phyloP scores from a whole-genome alignment of 1,284 basidiomycete species.

The Afroboletus lepidellus region DNA sequence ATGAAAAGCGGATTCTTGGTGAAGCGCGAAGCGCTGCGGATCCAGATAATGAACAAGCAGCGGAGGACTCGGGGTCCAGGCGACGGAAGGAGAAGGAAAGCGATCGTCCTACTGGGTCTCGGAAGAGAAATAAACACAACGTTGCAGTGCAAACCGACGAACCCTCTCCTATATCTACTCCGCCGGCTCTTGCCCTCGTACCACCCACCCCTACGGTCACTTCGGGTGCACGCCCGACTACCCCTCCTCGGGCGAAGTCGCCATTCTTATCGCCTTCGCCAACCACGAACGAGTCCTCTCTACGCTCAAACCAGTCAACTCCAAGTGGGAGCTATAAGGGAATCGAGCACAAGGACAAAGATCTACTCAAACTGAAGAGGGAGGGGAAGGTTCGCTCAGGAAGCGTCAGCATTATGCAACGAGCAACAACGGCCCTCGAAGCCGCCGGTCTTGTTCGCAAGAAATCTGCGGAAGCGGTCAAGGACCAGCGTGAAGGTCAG shows the following conservation, averaged over 20 bases:
- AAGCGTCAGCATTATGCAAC: conserved; percentile 91
- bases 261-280: conserved; percentile 63
- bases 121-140: conserved; percentile 24
- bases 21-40: conserved; percentile 29
- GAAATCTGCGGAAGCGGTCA: conserved; percentile 71
- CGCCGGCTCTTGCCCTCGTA: conserved; percentile 67
- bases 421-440: conserved; percentile 85
- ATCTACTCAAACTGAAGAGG: conserved; percentile 46
- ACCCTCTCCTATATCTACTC: conserved; percentile 35
- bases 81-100: conserved; percentile 35
- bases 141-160: conserved; percentile 31
- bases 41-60: conserved; percentile 32
- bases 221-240: conserved; percentile 41
- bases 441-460: conserved; percentile 78
- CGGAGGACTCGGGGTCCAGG: conserved; percentile 23
- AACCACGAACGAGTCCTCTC: conserved; percentile 49
- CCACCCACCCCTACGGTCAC: conserved; percentile 69
- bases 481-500: conserved; percentile 53
- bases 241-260: conserved; percentile 54
- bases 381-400: conserved; percentile 67
- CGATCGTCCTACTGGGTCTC: conserved; percentile 18
- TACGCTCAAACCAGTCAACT: conserved; percentile 62
- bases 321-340: conserved; percentile 53
- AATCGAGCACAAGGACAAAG: conserved; percentile 44
- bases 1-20: conserved; percentile 59